Evolutionary conservation across 768 basidiomycete species (phyloP), one percentile per base, ranked within the genome.

Genomic region (Russula dissimulans): DNA sequence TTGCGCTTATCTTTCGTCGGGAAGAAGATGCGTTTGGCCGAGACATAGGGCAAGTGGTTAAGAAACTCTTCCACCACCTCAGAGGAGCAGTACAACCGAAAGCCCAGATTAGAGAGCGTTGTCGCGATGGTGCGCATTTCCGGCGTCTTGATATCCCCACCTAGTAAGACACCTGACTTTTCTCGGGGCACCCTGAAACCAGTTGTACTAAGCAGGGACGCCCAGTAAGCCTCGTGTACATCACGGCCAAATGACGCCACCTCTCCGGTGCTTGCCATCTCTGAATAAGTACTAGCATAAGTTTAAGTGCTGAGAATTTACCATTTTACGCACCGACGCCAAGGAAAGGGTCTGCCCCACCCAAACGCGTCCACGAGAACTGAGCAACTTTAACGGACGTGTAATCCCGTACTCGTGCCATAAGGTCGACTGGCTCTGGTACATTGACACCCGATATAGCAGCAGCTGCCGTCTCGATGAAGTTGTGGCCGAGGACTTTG

Each of bases 221-320:
- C 85, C 93, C 93, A 94, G 74, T 94, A 95, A 14, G 95, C 97
- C 74, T 99, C 97, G 65, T 95, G 85, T 48, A 98, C 79, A 69
- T 95, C 90, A 67, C 83, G 82, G 38, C 95, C 97, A 71, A 98
- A 99, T 66, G 90, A 86, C 12, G 97, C 97, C 32, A 99, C 93
- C 73, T 99, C 95, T 39, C 95, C 95, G 7, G 95, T 97, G 69
- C 91, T 94, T 3, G 95, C 94, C 95, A 97, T 98, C 78, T 97
- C 94, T 91, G 70, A 56, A 57, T 34, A 55, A 34, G 31, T 44
- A 38, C 36, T 22, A 29, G n/a, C 17, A n/a, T 41, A 17, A 43
- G 3, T 12, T 26, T 14, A 18, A n/a, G 4, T 31, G 32, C 48
- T 42, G 9, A 55, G 32, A 60, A 29, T 18, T 17, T 36, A 45